phyloP scores from a whole-genome alignment of 1,284 basidiomycete species.

The Ustanciosporium gigantosporum region DNA sequence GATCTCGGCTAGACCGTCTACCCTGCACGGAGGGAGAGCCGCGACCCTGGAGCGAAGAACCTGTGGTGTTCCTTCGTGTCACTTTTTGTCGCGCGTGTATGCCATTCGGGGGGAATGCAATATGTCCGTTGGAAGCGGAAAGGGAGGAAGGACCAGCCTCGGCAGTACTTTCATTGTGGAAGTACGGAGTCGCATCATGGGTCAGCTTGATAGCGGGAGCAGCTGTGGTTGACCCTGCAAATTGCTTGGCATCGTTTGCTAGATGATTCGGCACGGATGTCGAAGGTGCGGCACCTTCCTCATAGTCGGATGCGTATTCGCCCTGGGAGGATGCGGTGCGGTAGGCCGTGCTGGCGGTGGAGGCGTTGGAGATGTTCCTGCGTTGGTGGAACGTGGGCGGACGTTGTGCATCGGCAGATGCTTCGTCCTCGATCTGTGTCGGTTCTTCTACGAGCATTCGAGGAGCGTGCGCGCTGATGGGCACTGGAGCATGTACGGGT shows the following conservation, averaged over 20 bases:
- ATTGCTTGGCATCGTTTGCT: background rate
- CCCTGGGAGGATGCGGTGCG: slow-evolving; percentile 31
- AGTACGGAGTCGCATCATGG: slow-evolving; percentile 30
- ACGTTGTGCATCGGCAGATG: background rate
- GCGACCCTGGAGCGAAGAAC: slow-evolving; percentile 29
- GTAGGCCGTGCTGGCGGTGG: slow-evolving; percentile 33
- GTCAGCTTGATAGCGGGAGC: slow-evolving; percentile 37
- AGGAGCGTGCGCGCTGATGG: background rate
- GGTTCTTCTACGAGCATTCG: background rate
- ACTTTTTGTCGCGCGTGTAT: slow-evolving; percentile 1
- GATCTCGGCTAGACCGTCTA: slow-evolving; percentile 30
- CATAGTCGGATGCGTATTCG: slow-evolving; percentile 14
- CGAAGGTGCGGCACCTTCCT: slow-evolving; percentile 1
- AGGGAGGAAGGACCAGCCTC: too few species aligned
- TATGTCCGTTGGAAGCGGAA: background rate
- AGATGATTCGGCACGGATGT: background rate
- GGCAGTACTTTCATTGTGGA: background rate
- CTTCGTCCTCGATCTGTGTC: background rate
- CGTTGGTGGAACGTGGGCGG: too few species aligned
- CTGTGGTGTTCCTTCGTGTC: slow-evolving; percentile 44
- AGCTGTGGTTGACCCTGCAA: background rate
- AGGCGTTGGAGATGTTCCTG: slow-evolving; percentile 29
- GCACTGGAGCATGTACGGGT: too few species aligned
- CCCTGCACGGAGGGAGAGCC: slow-evolving; percentile 5
- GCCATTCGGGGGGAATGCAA: too few species aligned